Conservation (phyloP, 2,329 filamentous ascomycete species). For the Zymoseptoria crescenta region DNA sequence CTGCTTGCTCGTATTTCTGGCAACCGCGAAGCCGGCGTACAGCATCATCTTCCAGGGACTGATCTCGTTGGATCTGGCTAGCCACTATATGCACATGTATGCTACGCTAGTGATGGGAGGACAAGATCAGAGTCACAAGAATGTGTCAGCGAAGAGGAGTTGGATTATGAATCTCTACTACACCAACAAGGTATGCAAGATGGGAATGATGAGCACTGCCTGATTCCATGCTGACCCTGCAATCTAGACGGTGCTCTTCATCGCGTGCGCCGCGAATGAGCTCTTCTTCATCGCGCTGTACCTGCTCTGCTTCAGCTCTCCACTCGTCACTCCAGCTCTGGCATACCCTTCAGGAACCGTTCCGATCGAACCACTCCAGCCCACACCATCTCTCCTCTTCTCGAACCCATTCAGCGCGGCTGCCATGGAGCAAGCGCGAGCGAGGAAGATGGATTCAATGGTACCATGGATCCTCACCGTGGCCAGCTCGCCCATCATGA, state of each 20-base stretch:
- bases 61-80: slow-evolving; percentile 86
- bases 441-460: slow-evolving; percentile 65
- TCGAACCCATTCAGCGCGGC: slow-evolving; percentile 85
- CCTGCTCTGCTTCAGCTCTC: slow-evolving; percentile 92
- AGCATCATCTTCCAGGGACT: slow-evolving; percentile 88
- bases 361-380: slow-evolving; percentile 33
- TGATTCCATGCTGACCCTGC: slow-evolving; percentile 6
- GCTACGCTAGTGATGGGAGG: slow-evolving; percentile 84
- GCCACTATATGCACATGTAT: slow-evolving; percentile 99
- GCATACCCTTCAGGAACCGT: slow-evolving; percentile 44
- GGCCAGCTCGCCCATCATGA: slow-evolving; percentile 79
- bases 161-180: slow-evolving; percentile 93
- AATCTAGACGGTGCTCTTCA: slow-evolving; percentile 73
- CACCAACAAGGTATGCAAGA: slow-evolving; percentile 71
- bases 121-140: slow-evolving; percentile 78
- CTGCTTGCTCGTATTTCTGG: slow-evolving; percentile 88
- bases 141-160: slow-evolving; percentile 78
- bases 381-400: slow-evolving; percentile 64
- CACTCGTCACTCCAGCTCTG: slow-evolving; percentile 77
- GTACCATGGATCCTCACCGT: slow-evolving; percentile 73
- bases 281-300: slow-evolving; percentile 97
- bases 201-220: background rate
- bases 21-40: slow-evolving; percentile 90
- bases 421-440: slow-evolving; percentile 79
- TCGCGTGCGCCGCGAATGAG: slow-evolving; percentile 86